A percentile compares a stretch with the other conserved stretches of the same genome.
These are phyloP conservation scores for Trichomonascaceae sp. DNA, from an alignment of 1,139 yeast genomes.

Conservation along the genomic window DNA sequence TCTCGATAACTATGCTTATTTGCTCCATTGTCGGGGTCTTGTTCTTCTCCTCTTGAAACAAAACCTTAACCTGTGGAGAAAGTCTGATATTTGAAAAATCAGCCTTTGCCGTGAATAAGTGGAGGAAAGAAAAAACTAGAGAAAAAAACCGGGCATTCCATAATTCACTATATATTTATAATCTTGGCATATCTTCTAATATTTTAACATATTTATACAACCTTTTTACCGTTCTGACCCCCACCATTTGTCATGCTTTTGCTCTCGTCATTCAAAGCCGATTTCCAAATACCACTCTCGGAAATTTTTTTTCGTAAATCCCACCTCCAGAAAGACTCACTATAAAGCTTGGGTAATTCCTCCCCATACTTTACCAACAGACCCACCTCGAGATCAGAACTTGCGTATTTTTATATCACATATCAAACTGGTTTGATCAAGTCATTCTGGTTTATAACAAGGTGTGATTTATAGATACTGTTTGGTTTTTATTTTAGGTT, in stretches of 20 bases:
- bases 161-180: background rate
- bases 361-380: background rate
- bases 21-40: background rate
- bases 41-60: background rate
- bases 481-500: background rate
- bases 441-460: background rate
- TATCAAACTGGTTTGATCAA: background rate
- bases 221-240: background rate
- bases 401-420: background rate
- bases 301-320: background rate
- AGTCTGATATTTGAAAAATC: background rate
- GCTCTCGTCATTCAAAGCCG: too few relatives aligned
- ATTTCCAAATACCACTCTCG: background rate
- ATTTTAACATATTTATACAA: too few relatives aligned
- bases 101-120: too few relatives aligned
- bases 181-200: background rate
- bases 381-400: background rate
- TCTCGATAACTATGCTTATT: background rate
- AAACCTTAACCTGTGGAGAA: background rate
- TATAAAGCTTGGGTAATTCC: background rate
- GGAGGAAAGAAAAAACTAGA: background rate
- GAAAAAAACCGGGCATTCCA: background rate
- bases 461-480: background rate
- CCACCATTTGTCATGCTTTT: background rate
- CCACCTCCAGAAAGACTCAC: background rate